These are phyloP conservation scores for Suhomyces vadensis DNA, from an alignment of 805 yeast species.

Conservation along the genomic window DNA sequence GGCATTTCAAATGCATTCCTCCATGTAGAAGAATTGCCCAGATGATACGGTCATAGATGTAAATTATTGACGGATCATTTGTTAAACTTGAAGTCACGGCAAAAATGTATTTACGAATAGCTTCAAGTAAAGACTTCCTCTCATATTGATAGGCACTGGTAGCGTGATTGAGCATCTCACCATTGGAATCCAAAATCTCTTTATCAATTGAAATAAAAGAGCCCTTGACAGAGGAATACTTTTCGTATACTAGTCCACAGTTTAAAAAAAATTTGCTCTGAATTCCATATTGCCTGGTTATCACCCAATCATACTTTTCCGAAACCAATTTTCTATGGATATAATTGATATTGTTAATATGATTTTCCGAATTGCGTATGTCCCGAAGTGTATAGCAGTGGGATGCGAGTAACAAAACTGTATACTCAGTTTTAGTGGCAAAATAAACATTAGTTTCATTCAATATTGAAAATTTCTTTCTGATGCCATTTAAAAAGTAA, in stretches of 20 bases:
- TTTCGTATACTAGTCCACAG: slow-evolving; percentile 25
- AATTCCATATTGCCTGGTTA: not conserved
- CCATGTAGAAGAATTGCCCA: slow-evolving; percentile 48
- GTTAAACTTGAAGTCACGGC: slow-evolving; percentile 29
- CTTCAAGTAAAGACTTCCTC: slow-evolving; percentile 23
- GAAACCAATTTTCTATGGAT: not conserved
- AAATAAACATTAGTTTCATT: not conserved
- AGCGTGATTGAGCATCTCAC: not conserved
- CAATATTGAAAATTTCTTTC: slow-evolving; percentile 1
- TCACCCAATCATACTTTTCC: not conserved
- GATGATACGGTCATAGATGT: slow-evolving; percentile 38
- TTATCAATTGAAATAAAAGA: slow-evolving; percentile 1
- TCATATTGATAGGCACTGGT: slow-evolving; percentile 11
- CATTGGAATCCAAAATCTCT: not conserved
- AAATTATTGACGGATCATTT: slow-evolving; percentile 39
- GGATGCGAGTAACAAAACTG: slow-evolving; percentile 5
- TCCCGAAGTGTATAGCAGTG: slow-evolving; percentile 2
- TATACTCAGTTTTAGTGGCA: not conserved
- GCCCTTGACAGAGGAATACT: slow-evolving; percentile 15
- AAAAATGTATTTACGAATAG: slow-evolving; percentile 40
- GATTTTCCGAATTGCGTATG: not conserved
- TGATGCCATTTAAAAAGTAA: slow-evolving; percentile 13
- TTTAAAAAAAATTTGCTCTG: slow-evolving; percentile 15
- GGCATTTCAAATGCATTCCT: slow-evolving; percentile 40
- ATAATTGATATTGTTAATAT: not conserved